Evolutionary conservation across 2,329 filamentous ascomycete genomes (phyloP), one percentile per base, ranked within the genome.

Genomic region (Colletotrichum endophyticum): DNA sequence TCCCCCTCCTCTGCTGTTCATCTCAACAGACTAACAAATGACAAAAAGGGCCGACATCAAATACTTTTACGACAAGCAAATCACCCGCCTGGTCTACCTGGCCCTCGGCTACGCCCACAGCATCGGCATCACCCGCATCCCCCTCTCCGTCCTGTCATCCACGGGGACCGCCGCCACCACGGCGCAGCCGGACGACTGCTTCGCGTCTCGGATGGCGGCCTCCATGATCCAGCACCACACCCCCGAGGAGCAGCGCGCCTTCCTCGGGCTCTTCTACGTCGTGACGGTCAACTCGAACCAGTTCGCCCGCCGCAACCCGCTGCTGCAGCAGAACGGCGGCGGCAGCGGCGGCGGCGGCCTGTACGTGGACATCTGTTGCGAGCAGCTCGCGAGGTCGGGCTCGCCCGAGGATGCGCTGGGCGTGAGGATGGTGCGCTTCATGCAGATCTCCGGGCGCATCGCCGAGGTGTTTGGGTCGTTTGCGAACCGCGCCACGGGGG

Each of bases 101-200:
- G 84, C 84, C 3, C 79, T 87, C 13, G 86, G 86, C 25, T 85
- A 86, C 72, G 86, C 85, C 6, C 85, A 88, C 59, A 86, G 83
- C 61, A 81, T 88, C 8, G 84, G 83, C 3, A 83, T 87, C 49
- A 82, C 80, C n/a, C 77, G 78, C 62, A 78, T 80, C 13, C 72
- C 80, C 2, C 68, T 56, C 62, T 66, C 72, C 39, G 57, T 66
- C n/a, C 44, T 59, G 32, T 34, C 25, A 32, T 39, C 22, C 22
- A 32, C 11, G 12, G 59, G 30, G 19, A 16, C 39, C 63, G 63
- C 34, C 32, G 62, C n/a, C 34, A 32, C 0, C 19, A 30, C 32
- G 13, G 32, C 19, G 28, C 71, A 73, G 19, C 71, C 71, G 2
- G 64, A 73, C 53, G 71, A 73, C 71, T 73, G 71, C 71, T 73